Conservation (phyloP, 73 alveolate genomes). For the Uronychia setigera region DNA sequence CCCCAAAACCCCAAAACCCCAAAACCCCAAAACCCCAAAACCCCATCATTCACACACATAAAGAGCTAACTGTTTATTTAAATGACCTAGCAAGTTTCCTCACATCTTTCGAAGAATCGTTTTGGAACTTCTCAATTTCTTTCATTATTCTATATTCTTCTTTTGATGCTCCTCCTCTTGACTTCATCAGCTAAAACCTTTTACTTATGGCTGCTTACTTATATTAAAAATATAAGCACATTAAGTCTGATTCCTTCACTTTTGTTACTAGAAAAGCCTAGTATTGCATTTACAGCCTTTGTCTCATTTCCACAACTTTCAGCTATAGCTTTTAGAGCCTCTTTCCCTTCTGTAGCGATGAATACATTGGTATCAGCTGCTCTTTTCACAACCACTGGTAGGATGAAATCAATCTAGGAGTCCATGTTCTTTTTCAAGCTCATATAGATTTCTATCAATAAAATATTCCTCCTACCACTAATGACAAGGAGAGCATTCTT, state of each 20-base stretch:
- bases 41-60: too few relatives aligned
- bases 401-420: slow-evolving; percentile 4
- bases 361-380: slow-evolving; percentile 19
- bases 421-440: neutral
- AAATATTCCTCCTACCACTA: neutral
- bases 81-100: too few relatives aligned
- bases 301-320: neutral
- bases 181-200: too few relatives aligned
- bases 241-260: neutral
- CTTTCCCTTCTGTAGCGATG: neutral
- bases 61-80: too few relatives aligned
- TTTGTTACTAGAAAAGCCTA: neutral
- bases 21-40: too few relatives aligned
- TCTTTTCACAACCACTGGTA: slow-evolving; percentile 4
- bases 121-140: too few relatives aligned
- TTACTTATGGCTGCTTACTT: too few relatives aligned
- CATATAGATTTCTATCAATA: neutral
- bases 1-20: too few relatives aligned
- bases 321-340: neutral
- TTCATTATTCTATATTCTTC: too few relatives aligned
- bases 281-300: neutral
- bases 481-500: slow-evolving; percentile 20
- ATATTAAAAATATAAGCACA: neutral
- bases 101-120: too few relatives aligned
- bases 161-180: too few relatives aligned